Evolutionary conservation across 768 basidiomycete genomes (phyloP).

Genomic region (Russula emetica): DNA sequence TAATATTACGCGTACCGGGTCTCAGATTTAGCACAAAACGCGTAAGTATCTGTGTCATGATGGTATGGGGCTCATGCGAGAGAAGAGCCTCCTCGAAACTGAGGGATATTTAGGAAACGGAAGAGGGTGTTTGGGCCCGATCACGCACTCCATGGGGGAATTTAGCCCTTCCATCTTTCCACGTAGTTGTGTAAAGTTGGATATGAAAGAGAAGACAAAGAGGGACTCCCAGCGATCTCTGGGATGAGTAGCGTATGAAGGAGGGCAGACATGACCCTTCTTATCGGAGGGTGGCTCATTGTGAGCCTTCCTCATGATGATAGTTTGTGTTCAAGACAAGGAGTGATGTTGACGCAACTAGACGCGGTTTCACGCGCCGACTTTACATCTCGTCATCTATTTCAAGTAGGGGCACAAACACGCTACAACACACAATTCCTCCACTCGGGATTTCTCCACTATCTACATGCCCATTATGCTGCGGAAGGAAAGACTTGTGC

Average conservation of each 20-base stretch:
- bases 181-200: conserved; percentile 72
- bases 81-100: conserved; percentile 80
- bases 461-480: neutral
- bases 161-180: conserved; percentile 75
- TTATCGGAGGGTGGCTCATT: conserved; percentile 38
- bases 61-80: conserved; percentile 62
- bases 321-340: conserved; percentile 19
- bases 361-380: conserved; percentile 30
- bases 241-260: conserved; percentile 66
- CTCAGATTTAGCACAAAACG: conserved; percentile 78
- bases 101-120: conserved; percentile 23
- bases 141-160: conserved; percentile 76
- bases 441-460: conserved; percentile 12
- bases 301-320: conserved; percentile 37
- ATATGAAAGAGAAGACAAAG: conserved; percentile 82
- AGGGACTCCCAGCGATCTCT: conserved; percentile 81
- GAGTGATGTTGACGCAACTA: conserved; percentile 28
- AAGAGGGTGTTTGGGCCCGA: conserved; percentile 28
- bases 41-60: conserved; percentile 67
- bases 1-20: conserved; percentile 86
- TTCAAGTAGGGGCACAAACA: conserved; percentile 36
- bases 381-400: conserved; percentile 33
- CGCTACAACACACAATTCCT: conserved; percentile 28
- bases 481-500: neutral
- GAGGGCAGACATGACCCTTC: conserved; percentile 51